Evolutionary conservation across 2,329 filamentous ascomycete species (phyloP).

Genomic region (Fusarium sp.): DNA sequence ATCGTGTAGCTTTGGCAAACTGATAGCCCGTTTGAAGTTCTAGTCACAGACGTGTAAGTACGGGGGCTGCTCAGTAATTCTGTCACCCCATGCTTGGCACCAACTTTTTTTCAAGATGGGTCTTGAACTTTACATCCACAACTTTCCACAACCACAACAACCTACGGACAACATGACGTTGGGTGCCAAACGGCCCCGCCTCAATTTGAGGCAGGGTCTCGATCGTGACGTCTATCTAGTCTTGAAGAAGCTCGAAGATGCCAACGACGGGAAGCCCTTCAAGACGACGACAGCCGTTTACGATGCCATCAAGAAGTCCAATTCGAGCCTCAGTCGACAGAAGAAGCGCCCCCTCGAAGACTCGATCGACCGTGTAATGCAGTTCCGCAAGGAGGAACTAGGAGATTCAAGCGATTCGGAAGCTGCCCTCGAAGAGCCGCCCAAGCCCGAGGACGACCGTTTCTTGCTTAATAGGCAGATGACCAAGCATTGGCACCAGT

Average conservation of each 20-base stretch:
- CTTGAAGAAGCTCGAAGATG: slow-evolving; percentile 81
- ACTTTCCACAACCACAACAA: background rate
- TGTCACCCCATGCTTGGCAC: background rate
- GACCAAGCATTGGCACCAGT: slow-evolving; percentile 58
- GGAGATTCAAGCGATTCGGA: slow-evolving; percentile 69
- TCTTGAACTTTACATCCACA: background rate
- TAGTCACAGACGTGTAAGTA: background rate
- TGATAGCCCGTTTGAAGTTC: too few relatives aligned
- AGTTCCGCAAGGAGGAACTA: slow-evolving; percentile 77
- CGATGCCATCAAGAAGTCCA: slow-evolving; percentile 85
- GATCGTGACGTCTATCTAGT: slow-evolving; percentile 85
- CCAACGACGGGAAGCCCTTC: slow-evolving; percentile 66
- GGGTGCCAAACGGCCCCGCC: slow-evolving; percentile 26
- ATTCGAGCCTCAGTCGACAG: slow-evolving; percentile 86
- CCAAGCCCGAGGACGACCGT: slow-evolving; percentile 54
- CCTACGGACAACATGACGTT: slow-evolving; percentile 32
- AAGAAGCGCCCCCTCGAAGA: slow-evolving; percentile 88
- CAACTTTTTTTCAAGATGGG: slow-evolving; percentile 7
- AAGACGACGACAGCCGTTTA: slow-evolving; percentile 76
- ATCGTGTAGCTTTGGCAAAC: too few relatives aligned
- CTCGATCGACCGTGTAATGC: slow-evolving; percentile 85
- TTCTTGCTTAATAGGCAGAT: slow-evolving; percentile 61
- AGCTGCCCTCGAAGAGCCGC: slow-evolving; percentile 62
- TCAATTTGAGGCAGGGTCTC: slow-evolving; percentile 56
- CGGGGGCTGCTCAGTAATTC: background rate